These are phyloP conservation scores for Canavalia ensiformis DNA, from an alignment of 306 rosid genomes.

Conservation along the genomic window DNA sequence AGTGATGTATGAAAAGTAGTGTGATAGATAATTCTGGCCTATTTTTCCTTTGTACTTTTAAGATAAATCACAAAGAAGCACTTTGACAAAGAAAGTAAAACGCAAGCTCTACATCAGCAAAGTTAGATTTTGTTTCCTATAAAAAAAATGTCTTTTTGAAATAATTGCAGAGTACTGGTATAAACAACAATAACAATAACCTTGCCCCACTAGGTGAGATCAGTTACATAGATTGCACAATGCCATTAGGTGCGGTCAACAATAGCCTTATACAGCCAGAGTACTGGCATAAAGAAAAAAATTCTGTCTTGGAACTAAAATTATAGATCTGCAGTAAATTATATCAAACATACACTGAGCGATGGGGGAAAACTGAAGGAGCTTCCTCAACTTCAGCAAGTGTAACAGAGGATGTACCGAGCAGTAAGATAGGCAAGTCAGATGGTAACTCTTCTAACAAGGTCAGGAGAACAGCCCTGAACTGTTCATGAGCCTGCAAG, in stretches of 20 bases:
- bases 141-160: slow-evolving; percentile 4
- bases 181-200: no score
- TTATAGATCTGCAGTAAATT: slow-evolving; percentile 35
- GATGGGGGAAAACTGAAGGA: slow-evolving; percentile 68
- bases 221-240: no score
- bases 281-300: slow-evolving; percentile 28
- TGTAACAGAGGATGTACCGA: slow-evolving; percentile 76
- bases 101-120: slow-evolving; percentile 26
- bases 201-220: no score
- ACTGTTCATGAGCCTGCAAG: slow-evolving; percentile 93
- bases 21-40: slow-evolving; percentile 30
- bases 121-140: not conserved
- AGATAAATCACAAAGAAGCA: slow-evolving; percentile 23
- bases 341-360: slow-evolving; percentile 71
- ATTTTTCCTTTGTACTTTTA: slow-evolving; percentile 23
- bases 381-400: slow-evolving; percentile 81
- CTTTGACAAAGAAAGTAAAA: slow-evolving; percentile 1
- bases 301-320: slow-evolving; percentile 14
- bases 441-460: slow-evolving; percentile 91
- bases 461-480: slow-evolving; percentile 90
- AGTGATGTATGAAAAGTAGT: slow-evolving; percentile 14
- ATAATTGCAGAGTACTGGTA: not conserved
- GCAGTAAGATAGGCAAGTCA: slow-evolving; percentile 82
- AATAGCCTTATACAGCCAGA: not conserved
- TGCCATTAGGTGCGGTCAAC: no score